phyloP scores from a whole-genome alignment of 108 stramenopile species.

The Nitzschia sp. region DNA sequence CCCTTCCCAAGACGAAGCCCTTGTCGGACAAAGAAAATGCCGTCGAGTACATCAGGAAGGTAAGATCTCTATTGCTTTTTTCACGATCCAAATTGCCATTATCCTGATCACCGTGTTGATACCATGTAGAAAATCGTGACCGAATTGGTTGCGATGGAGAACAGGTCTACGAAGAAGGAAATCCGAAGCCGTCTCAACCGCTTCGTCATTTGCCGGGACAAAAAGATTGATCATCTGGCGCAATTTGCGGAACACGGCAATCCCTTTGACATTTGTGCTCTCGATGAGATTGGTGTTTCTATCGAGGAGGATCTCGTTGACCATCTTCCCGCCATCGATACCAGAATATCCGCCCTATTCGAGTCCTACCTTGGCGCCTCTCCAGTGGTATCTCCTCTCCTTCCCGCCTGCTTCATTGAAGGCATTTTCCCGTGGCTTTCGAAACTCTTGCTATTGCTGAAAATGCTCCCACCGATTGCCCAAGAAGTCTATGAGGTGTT shows the following conservation, averaged over 20 bases:
- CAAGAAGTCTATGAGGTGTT: slow-evolving; percentile 51
- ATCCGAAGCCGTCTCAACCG: too few species aligned
- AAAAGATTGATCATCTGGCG: too few species aligned
- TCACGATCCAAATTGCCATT: too few species aligned
- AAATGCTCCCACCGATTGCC: slow-evolving; percentile 57
- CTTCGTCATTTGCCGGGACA: too few species aligned
- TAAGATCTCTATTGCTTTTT: not conserved
- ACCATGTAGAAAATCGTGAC: too few species aligned
- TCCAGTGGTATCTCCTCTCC: not conserved
- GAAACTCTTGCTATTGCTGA: slow-evolving; percentile 46
- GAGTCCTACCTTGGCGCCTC: not conserved
- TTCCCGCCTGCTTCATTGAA: slow-evolving; percentile 25
- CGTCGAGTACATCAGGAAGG: slow-evolving; percentile 1
- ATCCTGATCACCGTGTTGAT: too few species aligned
- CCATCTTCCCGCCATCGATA: not conserved
- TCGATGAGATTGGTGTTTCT: too few species aligned
- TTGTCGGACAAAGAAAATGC: not conserved
- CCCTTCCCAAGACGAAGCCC: slow-evolving; percentile 17
- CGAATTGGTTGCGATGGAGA: too few species aligned
- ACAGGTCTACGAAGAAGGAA: too few species aligned
- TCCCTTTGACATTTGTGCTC: too few species aligned
- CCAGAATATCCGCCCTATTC: not conserved
- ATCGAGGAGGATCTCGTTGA: too few species aligned
- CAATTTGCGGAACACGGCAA: too few species aligned
- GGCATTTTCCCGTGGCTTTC: slow-evolving; percentile 60